A percentile compares a stretch with the other conserved stretches of the same genome.
Evolutionary conservation across 2,329 filamentous ascomycete species (phyloP).

Genomic region (Colletotrichum sp.): DNA sequence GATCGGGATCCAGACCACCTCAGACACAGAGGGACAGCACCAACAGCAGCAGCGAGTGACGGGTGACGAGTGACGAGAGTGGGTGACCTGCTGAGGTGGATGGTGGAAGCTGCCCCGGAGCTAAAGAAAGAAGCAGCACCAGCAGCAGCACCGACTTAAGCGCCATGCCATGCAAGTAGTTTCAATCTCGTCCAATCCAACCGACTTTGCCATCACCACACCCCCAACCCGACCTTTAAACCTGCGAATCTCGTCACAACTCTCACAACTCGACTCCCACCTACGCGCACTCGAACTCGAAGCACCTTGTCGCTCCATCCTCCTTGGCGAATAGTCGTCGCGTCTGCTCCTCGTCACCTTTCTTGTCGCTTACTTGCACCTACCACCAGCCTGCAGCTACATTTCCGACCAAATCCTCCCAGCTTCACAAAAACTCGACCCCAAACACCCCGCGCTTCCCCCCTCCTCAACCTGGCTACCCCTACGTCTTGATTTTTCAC

Average conservation of each 20-base stretch:
- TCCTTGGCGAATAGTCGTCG: constrained; percentile 5
- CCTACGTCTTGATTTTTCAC: neutral
- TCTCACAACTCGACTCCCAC: neutral
- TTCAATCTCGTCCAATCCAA: constrained; percentile 14
- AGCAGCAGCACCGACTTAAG: constrained; percentile 8
- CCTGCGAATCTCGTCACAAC: constrained; percentile 4
- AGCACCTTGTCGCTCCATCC: neutral
- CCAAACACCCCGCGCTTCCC: neutral
- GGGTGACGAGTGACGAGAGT: neutral
- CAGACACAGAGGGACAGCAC: neutral
- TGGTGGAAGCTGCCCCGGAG: neutral
- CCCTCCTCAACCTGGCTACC: neutral
- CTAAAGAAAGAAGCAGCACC: constrained; percentile 3
- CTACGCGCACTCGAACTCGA: neutral
- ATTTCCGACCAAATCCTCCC: neutral
- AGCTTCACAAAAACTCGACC: neutral
- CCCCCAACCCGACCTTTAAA: neutral
- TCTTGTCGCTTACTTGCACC: constrained; percentile 1
- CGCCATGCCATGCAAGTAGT: constrained; percentile 15
- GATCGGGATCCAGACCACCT: neutral
- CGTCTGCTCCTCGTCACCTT: constrained; percentile 4
- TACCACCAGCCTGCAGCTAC: neutral
- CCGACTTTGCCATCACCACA: constrained; percentile 10
- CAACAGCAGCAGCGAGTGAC: neutral
- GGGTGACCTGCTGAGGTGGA: neutral